phyloP scores from a whole-genome alignment of 2,329 filamentous ascomycete species.

The Periconia digitata region DNA sequence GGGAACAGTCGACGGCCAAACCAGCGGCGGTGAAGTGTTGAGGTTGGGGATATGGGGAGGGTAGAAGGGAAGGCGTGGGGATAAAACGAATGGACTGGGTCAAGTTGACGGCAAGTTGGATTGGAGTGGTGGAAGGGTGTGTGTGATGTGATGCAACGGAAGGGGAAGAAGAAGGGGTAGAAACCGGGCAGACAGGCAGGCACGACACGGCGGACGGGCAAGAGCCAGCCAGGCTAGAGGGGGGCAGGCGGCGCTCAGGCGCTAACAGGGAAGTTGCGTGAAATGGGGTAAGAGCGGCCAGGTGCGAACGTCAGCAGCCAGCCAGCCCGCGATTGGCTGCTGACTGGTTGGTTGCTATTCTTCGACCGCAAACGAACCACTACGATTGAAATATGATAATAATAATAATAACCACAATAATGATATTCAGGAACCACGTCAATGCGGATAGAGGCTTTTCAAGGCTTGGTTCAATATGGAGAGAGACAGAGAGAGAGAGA shows the following conservation, averaged over 20 bases:
- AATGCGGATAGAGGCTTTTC: background rate
- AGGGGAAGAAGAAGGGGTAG: background rate
- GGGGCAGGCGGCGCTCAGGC: background rate
- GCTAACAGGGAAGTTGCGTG: background rate
- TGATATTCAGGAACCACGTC: background rate
- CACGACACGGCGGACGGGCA: background rate
- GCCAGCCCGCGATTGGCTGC: too few relatives aligned
- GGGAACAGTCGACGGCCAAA: constrained; percentile 32
- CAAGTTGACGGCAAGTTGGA: background rate
- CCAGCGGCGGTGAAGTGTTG: constrained; percentile 28
- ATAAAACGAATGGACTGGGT: background rate
- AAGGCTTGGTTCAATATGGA: too few relatives aligned
- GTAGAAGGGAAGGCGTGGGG: background rate
- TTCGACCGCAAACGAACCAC: too few relatives aligned
- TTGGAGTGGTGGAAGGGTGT: background rate
- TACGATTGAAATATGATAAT: too few relatives aligned
- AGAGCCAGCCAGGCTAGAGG: background rate
- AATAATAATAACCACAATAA: too few relatives aligned
- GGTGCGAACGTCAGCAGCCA: too few relatives aligned
- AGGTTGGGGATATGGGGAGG: background rate
- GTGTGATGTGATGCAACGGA: background rate
- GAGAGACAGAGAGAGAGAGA: background rate
- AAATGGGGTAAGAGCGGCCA: background rate
- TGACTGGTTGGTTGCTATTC: background rate
- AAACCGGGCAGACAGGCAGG: background rate